phyloP scores from a whole-genome alignment of 495 filamentous ascomycete genomes.

The Penicillium bovifimosum region DNA sequence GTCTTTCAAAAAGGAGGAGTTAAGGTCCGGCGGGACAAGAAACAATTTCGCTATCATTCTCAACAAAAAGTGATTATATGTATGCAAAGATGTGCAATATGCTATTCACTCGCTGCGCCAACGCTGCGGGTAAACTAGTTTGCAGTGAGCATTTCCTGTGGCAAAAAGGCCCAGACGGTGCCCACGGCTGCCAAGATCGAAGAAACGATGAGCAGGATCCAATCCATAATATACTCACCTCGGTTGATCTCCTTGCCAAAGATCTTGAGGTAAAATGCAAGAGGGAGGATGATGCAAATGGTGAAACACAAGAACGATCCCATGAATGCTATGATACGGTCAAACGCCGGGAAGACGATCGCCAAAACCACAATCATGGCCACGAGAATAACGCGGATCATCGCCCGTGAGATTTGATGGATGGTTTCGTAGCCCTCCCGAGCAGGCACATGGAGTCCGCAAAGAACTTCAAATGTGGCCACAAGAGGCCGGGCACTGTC shows the following conservation, averaged over 20 bases:
- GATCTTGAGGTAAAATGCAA: slow-evolving; percentile 88
- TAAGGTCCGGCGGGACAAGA: slow-evolving; percentile 64
- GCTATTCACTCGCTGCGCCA: background rate
- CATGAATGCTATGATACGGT: slow-evolving; percentile 90
- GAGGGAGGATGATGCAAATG: slow-evolving; percentile 85
- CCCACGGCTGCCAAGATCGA: slow-evolving; percentile 65
- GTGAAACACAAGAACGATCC: slow-evolving; percentile 88
- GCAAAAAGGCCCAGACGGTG: slow-evolving; percentile 84
- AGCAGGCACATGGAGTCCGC: slow-evolving; percentile 50
- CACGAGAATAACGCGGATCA: slow-evolving; percentile 55
- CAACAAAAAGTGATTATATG: slow-evolving; percentile 18
- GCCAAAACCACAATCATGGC: slow-evolving; percentile 61
- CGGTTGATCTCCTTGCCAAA: slow-evolving; percentile 73
- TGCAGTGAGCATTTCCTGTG: slow-evolving; percentile 51
- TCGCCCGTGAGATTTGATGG: slow-evolving; percentile 51
- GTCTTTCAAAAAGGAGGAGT: slow-evolving; percentile 61
- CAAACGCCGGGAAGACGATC: slow-evolving; percentile 82
- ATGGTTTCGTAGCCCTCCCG: slow-evolving; percentile 52
- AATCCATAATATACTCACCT: slow-evolving; percentile 60
- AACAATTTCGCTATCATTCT: slow-evolving; percentile 89
- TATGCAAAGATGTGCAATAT: background rate
- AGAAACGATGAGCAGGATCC: slow-evolving; percentile 63
- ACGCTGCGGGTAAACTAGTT: slow-evolving; percentile 5
- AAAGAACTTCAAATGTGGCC: slow-evolving; percentile 72
- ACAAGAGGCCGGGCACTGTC: slow-evolving; percentile 74